These are phyloP conservation scores for Hypoxylon lienhwacheense DNA, from an alignment of 495 filamentous ascomycete species.

Conservation along the genomic window DNA sequence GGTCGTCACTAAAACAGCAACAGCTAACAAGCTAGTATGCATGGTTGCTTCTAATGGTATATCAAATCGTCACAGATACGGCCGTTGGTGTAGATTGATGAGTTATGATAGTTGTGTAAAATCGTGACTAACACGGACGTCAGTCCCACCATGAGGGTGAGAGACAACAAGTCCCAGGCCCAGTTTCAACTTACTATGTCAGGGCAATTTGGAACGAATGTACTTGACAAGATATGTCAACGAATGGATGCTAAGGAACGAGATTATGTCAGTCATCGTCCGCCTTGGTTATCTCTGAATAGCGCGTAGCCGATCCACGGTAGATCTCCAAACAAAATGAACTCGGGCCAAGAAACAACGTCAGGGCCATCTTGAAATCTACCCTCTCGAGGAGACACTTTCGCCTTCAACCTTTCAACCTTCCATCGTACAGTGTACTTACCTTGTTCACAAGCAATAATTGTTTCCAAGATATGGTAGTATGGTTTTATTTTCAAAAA, in stretches of 20 bases:
- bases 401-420: too few relatives aligned
- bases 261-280: constrained; percentile 34
- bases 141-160: constrained; percentile 29
- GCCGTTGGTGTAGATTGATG: constrained; percentile 23
- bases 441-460: constrained; percentile 33
- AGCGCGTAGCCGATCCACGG: constrained; percentile 26
- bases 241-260: constrained; percentile 53
- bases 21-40: constrained; percentile 53
- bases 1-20: constrained; percentile 55
- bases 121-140: constrained; percentile 38
- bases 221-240: constrained; percentile 64
- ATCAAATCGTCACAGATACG: constrained; percentile 29
- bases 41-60: constrained; percentile 43
- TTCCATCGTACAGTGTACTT: too few relatives aligned
- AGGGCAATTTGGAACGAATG: constrained; percentile 60
- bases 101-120: constrained; percentile 24
- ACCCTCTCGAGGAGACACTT: background rate
- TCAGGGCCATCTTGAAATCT: constrained; percentile 13
- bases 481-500: background rate
- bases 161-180: constrained; percentile 10
- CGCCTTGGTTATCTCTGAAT: constrained; percentile 3
- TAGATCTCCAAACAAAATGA: constrained; percentile 17
- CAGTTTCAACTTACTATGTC: constrained; percentile 53
- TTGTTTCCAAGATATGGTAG: constrained; percentile 5
- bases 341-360: constrained; percentile 14